Evolutionary conservation across 257 asterid species (phyloP), one percentile per base, ranked within the genome.

Genomic region (Thymus mandschuricus): DNA sequence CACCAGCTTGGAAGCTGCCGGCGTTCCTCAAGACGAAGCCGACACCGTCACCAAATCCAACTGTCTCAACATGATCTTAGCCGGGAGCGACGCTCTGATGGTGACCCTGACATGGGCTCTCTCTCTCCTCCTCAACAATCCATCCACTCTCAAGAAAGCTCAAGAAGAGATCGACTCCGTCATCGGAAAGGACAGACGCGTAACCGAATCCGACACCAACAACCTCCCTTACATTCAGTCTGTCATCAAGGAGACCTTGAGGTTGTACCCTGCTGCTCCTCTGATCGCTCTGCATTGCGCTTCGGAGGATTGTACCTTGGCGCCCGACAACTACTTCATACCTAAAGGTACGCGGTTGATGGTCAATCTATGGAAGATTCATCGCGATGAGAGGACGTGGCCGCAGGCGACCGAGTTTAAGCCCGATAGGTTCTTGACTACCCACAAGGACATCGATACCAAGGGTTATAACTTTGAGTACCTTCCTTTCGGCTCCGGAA

Each of bases 321-420:
- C 75, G 1, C 45, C 75, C 0, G 74, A 34, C 3, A 34, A 64
- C 2, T 54, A 75, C 67, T 41, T 44, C n/a, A 75, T 75, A 5
- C 67, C 80, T 54, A 3, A 52, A 3, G 80, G 75, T 12, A 75
- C 62, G 13, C 66, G 49, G 8, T 28, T 75, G 35, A 10, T 75
- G 61, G 71, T 75, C 15, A 75, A 75, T 6, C 44, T 60, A 54
- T 75, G 71, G 80, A 75, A 75, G 70, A 68, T 75, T 40, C 80
- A 69, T 3, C 75, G 66, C 2, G 71, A 75, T 21, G 66, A 5
- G 33, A 38, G n/a, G 12, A 8, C 50, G 13, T 69, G 80, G 80
- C 60, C 79, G 0, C 46, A 75, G 62, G 71, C 80, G 0, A 27
- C 44, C 1, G 67, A 69, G 15, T 69, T 75, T 7, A 75, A 55